Base-by-base conservation (phyloP, 1,284 basidiomycete genomes). In the Erythrobasidium hasegawianum region DNA sequence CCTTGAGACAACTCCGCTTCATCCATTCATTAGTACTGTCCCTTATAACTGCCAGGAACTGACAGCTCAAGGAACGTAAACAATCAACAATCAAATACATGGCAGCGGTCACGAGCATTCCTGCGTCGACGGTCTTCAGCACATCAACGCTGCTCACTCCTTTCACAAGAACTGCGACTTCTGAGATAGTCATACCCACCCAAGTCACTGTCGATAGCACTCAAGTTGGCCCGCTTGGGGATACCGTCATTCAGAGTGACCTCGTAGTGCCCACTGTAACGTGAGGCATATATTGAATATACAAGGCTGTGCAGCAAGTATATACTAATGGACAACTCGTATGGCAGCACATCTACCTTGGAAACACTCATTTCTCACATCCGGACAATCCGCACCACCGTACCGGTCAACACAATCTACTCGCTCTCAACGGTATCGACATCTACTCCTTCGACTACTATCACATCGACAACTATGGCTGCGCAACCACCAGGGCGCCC, bases 361-460 rank as follows among this genome's bases (percentile, higher is more conserved):
- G 41, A 33, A 24, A 53, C 26, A n/a, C n/a, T 53, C 50, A 41
- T 33, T 26, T 47, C 52, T 1, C 22, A 41, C 1, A 57, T 43
- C 16, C 11, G 11, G 11, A 49, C 54, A 29, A 20, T 57, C 38
- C 39, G 38, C 27, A 56, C 61, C 11, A 45, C 61, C 1, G 38
- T 57, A 38, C 61, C 61, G 24, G 61, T 64, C 13, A 14, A 57
- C 5, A 64, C 61, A 16, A 38, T 64, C 4, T 64, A 64, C 29
- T 56, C 52, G 24, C 18, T 57, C 26, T 45, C 26, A 4, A 47
- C 43, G 16, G 18, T 64, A 54, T 54, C 50, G 39, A 64, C 61
- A 14, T 56, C 53, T 11, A 47, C 20, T 14, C 27, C 57, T 20
- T 26, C 39, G 24, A 59, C n/a, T 14, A 47, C 39, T 41, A 45